These are phyloP conservation scores for Bretziella fagacearum DNA, from an alignment of 2,329 filamentous ascomycete genomes.

Conservation along the genomic window DNA sequence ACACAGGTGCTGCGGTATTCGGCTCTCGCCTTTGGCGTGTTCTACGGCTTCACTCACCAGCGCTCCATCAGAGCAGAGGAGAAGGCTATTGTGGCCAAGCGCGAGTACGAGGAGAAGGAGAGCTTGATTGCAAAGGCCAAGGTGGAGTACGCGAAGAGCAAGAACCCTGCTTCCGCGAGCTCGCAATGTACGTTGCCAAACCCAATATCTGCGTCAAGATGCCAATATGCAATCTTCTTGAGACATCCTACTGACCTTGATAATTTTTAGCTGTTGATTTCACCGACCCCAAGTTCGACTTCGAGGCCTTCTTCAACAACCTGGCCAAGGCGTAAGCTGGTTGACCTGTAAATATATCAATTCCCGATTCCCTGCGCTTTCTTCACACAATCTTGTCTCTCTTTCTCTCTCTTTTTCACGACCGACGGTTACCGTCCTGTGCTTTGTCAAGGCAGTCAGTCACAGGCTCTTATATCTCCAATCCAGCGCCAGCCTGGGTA, in stretches of 20 bases:
- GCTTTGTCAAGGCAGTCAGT: conserved; percentile 1
- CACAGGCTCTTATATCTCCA: not conserved
- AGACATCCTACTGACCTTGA: too few species aligned
- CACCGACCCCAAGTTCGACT: conserved; percentile 77
- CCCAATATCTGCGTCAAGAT: too few species aligned
- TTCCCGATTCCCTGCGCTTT: conserved; percentile 2
- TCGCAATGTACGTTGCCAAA: conserved; percentile 18
- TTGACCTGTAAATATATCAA: conserved; percentile 12
- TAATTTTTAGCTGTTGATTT: conserved; percentile 32
- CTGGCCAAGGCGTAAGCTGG: conserved; percentile 33
- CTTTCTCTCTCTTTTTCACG: conserved; percentile 1
- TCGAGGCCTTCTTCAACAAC: conserved; percentile 65
- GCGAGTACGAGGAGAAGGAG: conserved; percentile 82
- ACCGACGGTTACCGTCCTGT: conserved; percentile 2
- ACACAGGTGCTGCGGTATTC: conserved; percentile 88
- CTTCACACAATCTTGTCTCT: not conserved
- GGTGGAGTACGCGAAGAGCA: conserved; percentile 66
- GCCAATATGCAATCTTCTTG: too few species aligned
- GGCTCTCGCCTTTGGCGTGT: conserved; percentile 74
- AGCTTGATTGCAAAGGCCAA: conserved; percentile 85
- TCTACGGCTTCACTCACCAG: conserved; percentile 95
- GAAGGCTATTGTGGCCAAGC: conserved; percentile 52
- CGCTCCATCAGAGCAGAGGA: conserved; percentile 56
- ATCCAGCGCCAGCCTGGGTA: conserved; percentile 11
- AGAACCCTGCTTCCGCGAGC: conserved; percentile 34